Conservation (phyloP, 768 basidiomycete species). For the Hortiboletus flavorubellus region DNA sequence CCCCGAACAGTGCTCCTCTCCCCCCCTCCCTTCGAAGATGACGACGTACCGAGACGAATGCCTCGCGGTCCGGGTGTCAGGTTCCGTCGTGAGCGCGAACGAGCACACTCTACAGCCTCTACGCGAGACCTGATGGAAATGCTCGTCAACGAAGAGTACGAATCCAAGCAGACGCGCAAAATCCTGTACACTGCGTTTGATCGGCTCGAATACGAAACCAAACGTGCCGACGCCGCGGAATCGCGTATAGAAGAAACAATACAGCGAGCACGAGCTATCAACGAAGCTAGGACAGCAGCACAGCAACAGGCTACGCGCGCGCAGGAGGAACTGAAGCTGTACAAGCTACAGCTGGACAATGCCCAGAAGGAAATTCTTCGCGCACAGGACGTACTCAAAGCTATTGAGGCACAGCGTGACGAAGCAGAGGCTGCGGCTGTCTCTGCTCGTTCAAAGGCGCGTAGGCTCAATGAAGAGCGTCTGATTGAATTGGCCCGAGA, state of each 20-base stretch:
- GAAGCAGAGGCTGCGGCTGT: conserved; percentile 48
- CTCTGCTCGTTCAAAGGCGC: conserved; percentile 42
- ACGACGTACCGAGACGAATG: conserved; percentile 3
- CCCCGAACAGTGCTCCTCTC: conserved; percentile 30
- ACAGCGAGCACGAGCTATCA: conserved; percentile 28
- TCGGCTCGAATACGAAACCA: conserved; percentile 36
- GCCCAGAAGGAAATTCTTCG: conserved; percentile 58
- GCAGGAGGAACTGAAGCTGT: conserved; percentile 51
- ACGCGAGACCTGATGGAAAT: conserved; percentile 30
- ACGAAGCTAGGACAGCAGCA: conserved; percentile 30
- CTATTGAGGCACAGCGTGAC: conserved; percentile 45
- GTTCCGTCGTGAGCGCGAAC: conserved; percentile 35
- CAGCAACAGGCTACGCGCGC: conserved; percentile 30
- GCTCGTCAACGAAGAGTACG: conserved; percentile 41
- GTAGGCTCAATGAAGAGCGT: conserved; percentile 45
- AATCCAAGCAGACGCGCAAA: conserved; percentile 38
- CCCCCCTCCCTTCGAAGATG: conserved; percentile 17
- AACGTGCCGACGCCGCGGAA: conserved; percentile 36
- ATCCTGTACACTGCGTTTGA: conserved; percentile 36
- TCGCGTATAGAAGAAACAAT: conserved; percentile 30
- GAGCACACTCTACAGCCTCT: conserved; percentile 30
- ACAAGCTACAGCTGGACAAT: conserved; percentile 54
- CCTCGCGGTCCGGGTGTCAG: conserved; percentile 31
- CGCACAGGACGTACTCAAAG: conserved; percentile 50
- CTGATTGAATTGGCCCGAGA: conserved; percentile 50